A percentile compares a stretch with the other conserved stretches of the same genome.
Evolutionary conservation across 108 stramenopile species (phyloP).

Genomic region (Pseudonitzschia multiseries): DNA sequence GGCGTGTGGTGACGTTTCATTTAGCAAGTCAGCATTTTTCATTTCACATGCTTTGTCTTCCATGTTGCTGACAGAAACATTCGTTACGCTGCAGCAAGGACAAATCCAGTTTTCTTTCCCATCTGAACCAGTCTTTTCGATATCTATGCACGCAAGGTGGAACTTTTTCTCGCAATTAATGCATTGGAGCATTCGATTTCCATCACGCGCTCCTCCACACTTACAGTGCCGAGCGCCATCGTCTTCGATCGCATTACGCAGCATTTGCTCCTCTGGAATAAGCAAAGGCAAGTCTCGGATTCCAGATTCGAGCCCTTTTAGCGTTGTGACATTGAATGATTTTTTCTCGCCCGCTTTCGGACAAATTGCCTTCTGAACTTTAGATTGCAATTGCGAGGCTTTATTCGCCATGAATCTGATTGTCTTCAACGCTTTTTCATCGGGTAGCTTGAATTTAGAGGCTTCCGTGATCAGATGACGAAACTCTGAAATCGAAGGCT

Average conservation of each 20-base stretch:
- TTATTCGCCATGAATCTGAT: conserved; percentile 58
- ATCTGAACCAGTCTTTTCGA: conserved; percentile 28
- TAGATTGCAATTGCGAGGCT: conserved; percentile 56
- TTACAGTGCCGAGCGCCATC: conserved; percentile 61
- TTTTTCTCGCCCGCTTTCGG: conserved; percentile 50
- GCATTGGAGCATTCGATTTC: conserved; percentile 85
- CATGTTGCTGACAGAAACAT: conserved; percentile 16
- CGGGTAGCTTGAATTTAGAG: conserved; percentile 49
- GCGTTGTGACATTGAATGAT: conserved; percentile 38
- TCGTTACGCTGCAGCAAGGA: conserved; percentile 16
- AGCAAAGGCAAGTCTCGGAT: conserved; percentile 48
- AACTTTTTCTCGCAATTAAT: conserved; percentile 84
- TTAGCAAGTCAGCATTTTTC: conserved; percentile 3
- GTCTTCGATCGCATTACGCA: conserved; percentile 64
- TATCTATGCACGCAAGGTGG: conserved; percentile 82
- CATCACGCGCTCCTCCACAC: conserved; percentile 83
- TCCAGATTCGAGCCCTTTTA: conserved; percentile 44
- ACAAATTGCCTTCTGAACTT: conserved; percentile 55
- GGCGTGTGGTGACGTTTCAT: conserved; percentile 54
- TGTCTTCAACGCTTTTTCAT: conserved; percentile 65
- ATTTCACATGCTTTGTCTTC: conserved; percentile 15
- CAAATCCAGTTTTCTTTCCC: conserved; percentile 66
- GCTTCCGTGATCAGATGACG: conserved; percentile 43
- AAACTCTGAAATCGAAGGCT: conserved; percentile 54
- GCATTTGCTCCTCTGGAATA: conserved; percentile 47